Evolutionary conservation across 2,329 filamentous ascomycete genomes (phyloP), one percentile per base, ranked within the genome.

Genomic region (Neonectria sp.): DNA sequence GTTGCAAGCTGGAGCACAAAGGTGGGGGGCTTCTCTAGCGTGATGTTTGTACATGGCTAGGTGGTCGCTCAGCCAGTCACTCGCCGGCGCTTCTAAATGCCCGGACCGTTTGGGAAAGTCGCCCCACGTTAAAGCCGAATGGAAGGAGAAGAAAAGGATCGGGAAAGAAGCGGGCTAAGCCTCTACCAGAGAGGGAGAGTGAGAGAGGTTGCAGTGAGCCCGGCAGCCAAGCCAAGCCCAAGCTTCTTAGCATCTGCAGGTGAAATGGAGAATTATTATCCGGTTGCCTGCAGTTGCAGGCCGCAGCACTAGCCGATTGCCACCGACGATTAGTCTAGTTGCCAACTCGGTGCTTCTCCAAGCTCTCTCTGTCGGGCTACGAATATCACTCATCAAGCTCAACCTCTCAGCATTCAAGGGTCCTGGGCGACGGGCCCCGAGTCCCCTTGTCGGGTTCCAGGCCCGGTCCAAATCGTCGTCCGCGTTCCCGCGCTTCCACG

Each of bases 31-130:
- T 4, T 52, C 29, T 17, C 29, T 33, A 33, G 49, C 24, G 27
- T n/a, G 17, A 13, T 15, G 46, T 13, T 49, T 27, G 24, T 27
- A 9, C 49, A 29, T n/a, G 31, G 29, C 49, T 29, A 29, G 24
- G 17, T 27, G 45, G 45, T 15, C 46, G 24, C 24, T 49, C 46
- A 21, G 49, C 68, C 56, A 71, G 62, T 71, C 60, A 57, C 55
- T 69, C 43, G 59, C 15, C 35, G 56, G 59, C 66, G 66, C 69
- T 69, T 71, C 59, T 71, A 52, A 53, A 58, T 64, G 64, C 60
- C 58, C 57, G 60, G 52, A 60, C 17, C 33, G 52, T 56, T 66
- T 49, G 59, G 25, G 37, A 55, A 37, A 17, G 59, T 29, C 21
- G 56, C 49, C 49, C 49, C 49, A 66, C 52, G 45, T 57, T 43